A percentile compares a stretch with the other conserved stretches of the same genome.
These are phyloP conservation scores for Suillus americanus DNA, from an alignment of 768 basidiomycete genomes.

Conservation along the genomic window DNA sequence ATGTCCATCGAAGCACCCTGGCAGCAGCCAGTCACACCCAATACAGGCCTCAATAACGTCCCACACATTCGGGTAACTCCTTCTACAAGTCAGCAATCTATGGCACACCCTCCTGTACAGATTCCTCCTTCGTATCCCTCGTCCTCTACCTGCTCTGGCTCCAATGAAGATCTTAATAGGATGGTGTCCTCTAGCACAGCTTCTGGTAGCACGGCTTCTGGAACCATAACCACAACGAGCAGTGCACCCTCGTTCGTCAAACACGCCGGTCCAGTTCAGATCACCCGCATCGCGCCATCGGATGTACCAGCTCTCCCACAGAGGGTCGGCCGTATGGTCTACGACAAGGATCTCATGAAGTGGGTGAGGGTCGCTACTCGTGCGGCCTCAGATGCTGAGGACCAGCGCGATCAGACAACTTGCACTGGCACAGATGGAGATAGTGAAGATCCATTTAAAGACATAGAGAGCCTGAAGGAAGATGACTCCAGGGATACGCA, in stretches of 20 bases:
- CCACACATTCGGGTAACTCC: constrained; percentile 30
- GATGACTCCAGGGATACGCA: constrained; percentile 40
- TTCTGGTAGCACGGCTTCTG: constrained; percentile 76
- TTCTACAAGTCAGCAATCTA: constrained; percentile 26
- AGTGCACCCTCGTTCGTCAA: constrained; percentile 85
- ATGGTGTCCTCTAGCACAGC: constrained; percentile 89
- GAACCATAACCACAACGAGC: constrained; percentile 66
- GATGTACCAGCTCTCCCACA: constrained; percentile 78
- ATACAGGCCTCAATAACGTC: constrained; percentile 14
- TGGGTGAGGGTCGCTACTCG: constrained; percentile 71
- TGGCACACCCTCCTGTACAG: constrained; percentile 33
- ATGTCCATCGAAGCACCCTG: constrained; percentile 43
- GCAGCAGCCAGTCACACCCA: constrained; percentile 20
- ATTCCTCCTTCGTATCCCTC: constrained; percentile 43
- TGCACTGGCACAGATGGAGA: constrained; percentile 38
- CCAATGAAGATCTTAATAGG: constrained; percentile 77
- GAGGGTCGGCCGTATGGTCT: constrained; percentile 84
- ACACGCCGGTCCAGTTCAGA: constrained; percentile 75
- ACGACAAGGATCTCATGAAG: constrained; percentile 77
- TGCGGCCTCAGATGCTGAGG: constrained; percentile 29
- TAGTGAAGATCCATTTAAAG: constrained; percentile 89
- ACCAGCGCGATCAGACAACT: constrained; percentile 29
- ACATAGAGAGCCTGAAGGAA: constrained; percentile 83
- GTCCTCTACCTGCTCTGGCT: constrained; percentile 48
- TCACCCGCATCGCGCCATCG: constrained; percentile 76